phyloP scores from a whole-genome alignment of 768 basidiomycete genomes.

The Amanita pallidorosea region DNA sequence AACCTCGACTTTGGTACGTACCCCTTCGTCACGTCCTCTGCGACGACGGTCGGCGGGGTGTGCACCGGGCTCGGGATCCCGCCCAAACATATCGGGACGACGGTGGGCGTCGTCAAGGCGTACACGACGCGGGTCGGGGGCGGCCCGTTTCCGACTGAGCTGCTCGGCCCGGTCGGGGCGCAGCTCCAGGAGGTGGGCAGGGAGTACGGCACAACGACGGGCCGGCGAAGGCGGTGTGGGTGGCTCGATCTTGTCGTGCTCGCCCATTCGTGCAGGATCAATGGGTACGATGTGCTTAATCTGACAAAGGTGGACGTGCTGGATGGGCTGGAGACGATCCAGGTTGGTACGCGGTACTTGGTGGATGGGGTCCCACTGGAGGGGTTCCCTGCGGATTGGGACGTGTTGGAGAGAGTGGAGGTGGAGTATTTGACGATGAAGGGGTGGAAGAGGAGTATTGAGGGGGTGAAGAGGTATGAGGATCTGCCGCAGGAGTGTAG shows the following conservation, averaged over 20 bases:
- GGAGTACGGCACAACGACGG: conserved; percentile 91
- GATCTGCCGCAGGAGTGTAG: conserved; percentile 78
- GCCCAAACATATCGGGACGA: conserved; percentile 74
- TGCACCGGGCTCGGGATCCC: conserved; percentile 98
- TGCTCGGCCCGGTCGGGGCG: conserved; percentile 74
- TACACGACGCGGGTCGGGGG: conserved; percentile 99
- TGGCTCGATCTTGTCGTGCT: conserved; percentile 97
- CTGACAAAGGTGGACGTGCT: conserved; percentile 95
- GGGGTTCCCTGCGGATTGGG: conserved; percentile 91
- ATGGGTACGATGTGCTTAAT: conserved; percentile 90
- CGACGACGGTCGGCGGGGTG: conserved; percentile 90
- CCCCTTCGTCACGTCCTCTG: conserved; percentile 93
- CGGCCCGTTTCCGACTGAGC: conserved; percentile 96
- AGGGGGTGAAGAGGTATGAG: conserved; percentile 47
- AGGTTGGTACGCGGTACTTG: conserved; percentile 74
- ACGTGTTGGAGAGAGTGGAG: conserved; percentile 63
- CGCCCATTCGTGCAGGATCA: conserved; percentile 86
- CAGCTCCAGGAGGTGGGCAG: conserved; percentile 90
- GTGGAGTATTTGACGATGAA: conserved; percentile 85
- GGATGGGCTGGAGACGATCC: conserved; percentile 77
- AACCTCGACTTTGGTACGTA: conserved; percentile 98
- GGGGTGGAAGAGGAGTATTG: conserved; percentile 84
- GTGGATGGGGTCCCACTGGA: conserved; percentile 67
- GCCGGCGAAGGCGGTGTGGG: conserved; percentile 85
- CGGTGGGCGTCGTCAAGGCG: conserved; percentile 93